phyloP scores from a whole-genome alignment of 116 monocot genomes.

The Iris pallida region DNA sequence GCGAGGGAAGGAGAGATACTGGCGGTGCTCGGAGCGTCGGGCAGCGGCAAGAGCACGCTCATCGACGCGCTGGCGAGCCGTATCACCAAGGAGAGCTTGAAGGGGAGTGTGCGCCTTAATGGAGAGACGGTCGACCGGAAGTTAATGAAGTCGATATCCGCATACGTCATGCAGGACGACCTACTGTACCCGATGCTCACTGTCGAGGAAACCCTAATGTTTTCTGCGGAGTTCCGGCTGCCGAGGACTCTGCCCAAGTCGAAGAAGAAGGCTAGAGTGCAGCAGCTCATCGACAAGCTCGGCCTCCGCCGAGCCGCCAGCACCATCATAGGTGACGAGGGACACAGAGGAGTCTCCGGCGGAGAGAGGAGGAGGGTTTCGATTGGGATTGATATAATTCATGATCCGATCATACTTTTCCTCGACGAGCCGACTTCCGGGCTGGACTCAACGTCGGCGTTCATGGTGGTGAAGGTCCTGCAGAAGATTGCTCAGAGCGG shows the following conservation, averaged over 20 bases:
- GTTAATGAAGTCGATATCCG: slow-evolving; percentile 23
- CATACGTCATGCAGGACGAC: slow-evolving; percentile 62
- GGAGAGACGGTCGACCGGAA: slow-evolving; percentile 34
- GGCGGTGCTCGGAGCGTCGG: slow-evolving; percentile 66
- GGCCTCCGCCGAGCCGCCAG: slow-evolving; percentile 29
- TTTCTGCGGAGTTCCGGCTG: slow-evolving; percentile 44
- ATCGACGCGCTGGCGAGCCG: slow-evolving; percentile 70
- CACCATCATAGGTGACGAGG: slow-evolving; percentile 51
- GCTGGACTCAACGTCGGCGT: slow-evolving; percentile 46
- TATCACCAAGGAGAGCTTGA: slow-evolving; percentile 42
- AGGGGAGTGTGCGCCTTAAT: slow-evolving; percentile 45
- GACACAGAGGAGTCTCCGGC: slow-evolving; percentile 45
- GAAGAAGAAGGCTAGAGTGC: slow-evolving; percentile 29
- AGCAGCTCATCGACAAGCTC: slow-evolving; percentile 43
- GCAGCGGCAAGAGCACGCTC: slow-evolving; percentile 65
- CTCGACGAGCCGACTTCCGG: slow-evolving; percentile 57
- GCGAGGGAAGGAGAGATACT: slow-evolving; percentile 69
- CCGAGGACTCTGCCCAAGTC: slow-evolving; percentile 19
- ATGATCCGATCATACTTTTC: slow-evolving; percentile 42
- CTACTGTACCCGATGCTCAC: slow-evolving; percentile 55
- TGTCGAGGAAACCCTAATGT: slow-evolving; percentile 37
- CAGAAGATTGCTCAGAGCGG: slow-evolving; percentile 38
- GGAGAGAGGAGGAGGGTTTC: slow-evolving; percentile 49
- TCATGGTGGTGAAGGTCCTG: slow-evolving; percentile 41
- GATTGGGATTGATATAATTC: slow-evolving; percentile 42